Conservation (phyloP, 495 filamentous ascomycete species). For the Talaromyces proteolyticus region DNA sequence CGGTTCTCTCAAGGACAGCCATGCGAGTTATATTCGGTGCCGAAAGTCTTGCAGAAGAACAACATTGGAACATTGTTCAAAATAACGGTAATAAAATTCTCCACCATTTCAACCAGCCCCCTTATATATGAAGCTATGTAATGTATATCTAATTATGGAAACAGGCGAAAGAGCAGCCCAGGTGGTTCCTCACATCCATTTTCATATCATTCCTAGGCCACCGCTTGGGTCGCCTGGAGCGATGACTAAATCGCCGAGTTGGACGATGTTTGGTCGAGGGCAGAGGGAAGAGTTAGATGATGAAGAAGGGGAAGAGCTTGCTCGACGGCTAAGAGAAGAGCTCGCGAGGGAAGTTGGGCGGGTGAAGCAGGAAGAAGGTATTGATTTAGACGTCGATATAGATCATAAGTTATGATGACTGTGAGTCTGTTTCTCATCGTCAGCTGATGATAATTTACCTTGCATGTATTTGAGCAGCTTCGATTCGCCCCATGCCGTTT, state of each 20-base stretch:
- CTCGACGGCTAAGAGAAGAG: conserved; percentile 53
- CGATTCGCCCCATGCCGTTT: too few species aligned
- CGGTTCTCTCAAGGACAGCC: conserved; percentile 66
- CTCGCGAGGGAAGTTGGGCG: conserved; percentile 50
- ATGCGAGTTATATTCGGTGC: conserved; percentile 40
- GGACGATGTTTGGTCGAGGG: conserved; percentile 78
- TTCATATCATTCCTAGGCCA: conserved; percentile 81
- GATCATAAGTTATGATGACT: conserved; percentile 4
- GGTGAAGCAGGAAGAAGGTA: conserved; percentile 31
- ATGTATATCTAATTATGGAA: conserved; percentile 7
- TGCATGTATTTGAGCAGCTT: too few species aligned
- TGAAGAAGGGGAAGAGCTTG: conserved; percentile 65
- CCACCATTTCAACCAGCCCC: neutral
- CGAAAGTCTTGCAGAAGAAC: conserved; percentile 32
- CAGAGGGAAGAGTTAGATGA: conserved; percentile 80
- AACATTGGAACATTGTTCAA: conserved; percentile 88
- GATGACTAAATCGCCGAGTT: conserved; percentile 53
- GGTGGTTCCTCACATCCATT: conserved; percentile 87
- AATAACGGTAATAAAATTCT: conserved; percentile 64
- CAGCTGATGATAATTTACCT: too few species aligned
- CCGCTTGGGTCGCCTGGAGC: conserved; percentile 22
- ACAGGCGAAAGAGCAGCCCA: conserved; percentile 75
- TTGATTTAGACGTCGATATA: conserved; percentile 31
- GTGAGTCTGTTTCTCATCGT: too few species aligned
- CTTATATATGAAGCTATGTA: too few species aligned